phyloP scores from a whole-genome alignment of 2,329 filamentous ascomycete genomes.

The Neofusicoccum kwambonambiense region DNA sequence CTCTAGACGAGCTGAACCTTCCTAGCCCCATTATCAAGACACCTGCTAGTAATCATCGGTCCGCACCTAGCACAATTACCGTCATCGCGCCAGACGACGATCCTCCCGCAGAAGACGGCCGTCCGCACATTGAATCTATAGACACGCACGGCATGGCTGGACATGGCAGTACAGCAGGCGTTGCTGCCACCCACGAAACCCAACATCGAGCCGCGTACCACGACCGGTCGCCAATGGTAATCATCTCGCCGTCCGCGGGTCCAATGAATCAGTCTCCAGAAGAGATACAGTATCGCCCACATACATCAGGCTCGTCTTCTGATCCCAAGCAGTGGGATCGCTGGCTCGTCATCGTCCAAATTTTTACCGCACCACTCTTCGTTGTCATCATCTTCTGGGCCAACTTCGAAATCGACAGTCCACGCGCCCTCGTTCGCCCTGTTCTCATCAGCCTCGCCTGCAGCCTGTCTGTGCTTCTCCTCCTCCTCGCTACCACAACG shows the following conservation, averaged over 20 bases:
- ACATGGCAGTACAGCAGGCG: slow-evolving; percentile 2
- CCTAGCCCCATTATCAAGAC: slow-evolving; percentile 20
- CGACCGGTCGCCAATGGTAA: slow-evolving; percentile 15
- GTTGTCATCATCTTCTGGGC: slow-evolving; percentile 74
- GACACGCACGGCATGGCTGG: neutral
- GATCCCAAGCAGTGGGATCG: slow-evolving; percentile 70
- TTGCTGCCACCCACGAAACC: slow-evolving; percentile 9
- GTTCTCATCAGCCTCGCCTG: slow-evolving; percentile 43
- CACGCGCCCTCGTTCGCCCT: slow-evolving; percentile 58
- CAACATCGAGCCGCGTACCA: slow-evolving; percentile 4
- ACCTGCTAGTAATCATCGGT: neutral
- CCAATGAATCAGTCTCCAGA: slow-evolving; percentile 38
- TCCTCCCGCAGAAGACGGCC: neutral
- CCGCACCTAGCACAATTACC: slow-evolving; percentile 17
- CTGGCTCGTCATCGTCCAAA: slow-evolving; percentile 83
- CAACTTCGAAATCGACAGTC: slow-evolving; percentile 60
- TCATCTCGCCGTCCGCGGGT: slow-evolving; percentile 34
- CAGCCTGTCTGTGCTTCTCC: slow-evolving; percentile 65
- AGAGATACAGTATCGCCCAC: slow-evolving; percentile 26
- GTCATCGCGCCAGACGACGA: slow-evolving; percentile 17
- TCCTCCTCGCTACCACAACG: slow-evolving; percentile 68
- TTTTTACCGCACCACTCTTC: slow-evolving; percentile 85
- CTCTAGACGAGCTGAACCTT: slow-evolving; percentile 29
- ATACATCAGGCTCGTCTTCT: slow-evolving; percentile 18
- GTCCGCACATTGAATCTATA: neutral